Conservation (phyloP, 1,139 yeast genomes). For the Suhomyces taliae region DNA sequence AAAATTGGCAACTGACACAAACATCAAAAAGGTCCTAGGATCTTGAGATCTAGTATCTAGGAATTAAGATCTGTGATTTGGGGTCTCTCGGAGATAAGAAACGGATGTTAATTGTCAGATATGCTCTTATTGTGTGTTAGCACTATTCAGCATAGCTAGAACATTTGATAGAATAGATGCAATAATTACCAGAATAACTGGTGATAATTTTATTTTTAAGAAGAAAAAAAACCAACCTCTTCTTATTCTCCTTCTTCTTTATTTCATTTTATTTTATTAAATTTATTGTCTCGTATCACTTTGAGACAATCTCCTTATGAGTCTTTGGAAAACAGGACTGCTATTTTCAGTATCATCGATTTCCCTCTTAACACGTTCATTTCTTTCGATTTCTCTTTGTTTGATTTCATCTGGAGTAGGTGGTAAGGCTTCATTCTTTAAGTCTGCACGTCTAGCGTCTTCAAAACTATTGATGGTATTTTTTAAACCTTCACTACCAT, state of each 20-base stretch:
- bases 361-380: conserved; percentile 40
- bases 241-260: not conserved
- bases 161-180: no score
- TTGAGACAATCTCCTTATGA: conserved; percentile 43
- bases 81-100: no score
- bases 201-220: not conserved
- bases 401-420: conserved; percentile 67
- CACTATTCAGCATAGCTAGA: no score
- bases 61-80: no score
- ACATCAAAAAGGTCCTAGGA: no score
- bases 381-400: conserved; percentile 47
- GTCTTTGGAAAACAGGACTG: conserved; percentile 43
- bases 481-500: conserved; percentile 80
- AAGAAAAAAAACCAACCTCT: no score
- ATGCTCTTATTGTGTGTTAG: no score
- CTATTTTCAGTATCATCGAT: conserved; percentile 34
- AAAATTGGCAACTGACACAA: no score
- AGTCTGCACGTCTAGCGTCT: conserved; percentile 80
- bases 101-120: no score
- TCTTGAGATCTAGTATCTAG: no score
- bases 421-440: conserved; percentile 84
- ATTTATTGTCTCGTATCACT: not conserved
- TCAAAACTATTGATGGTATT: conserved; percentile 74
- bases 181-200: no score
- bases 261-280: not conserved